Base-by-base conservation (phyloP, 208 protist species). In the Trypanosoma lewisi region DNA sequence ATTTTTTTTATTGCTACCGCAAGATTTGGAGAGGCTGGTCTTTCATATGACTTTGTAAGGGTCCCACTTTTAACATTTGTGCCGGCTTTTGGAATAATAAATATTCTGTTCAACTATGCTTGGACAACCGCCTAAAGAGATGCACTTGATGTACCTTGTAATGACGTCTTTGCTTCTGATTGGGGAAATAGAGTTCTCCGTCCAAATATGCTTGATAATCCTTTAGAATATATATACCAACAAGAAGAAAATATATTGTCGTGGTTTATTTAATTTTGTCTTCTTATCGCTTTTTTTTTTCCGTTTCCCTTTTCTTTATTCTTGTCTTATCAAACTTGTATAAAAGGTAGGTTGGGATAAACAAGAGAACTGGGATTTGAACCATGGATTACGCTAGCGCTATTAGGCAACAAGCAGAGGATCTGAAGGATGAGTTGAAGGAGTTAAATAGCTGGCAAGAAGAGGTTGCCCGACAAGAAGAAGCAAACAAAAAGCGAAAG, bases 371-470 rank as follows among this genome's bases (percentile, higher is more conserved):
- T 9, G 9, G 42, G 4, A 50, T 14, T 30, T 37, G 16, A n/a
- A 47, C 16, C 63, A 71, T 73, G 70, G 63, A 77, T 61, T 57
- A 72, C 37, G 67, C 59, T 17, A 74, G 83, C 44, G 70, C 78
- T 28, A 93, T 96, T 57, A 78, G 77, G 53, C 86, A 91, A 56
- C 86, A 94, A 70, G 80, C 86, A 1, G 87, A 95, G 23, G 88
- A 96, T 68, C 70, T 94, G n/a, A 71, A 85, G 4, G 84, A 95
- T 39, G 88, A 93, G 74, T 67, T 94, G 41, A 94, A 89, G 51
- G 85, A 91, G 11, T 66, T 94, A 30, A 77, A 88, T 50, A 59
- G 78, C 63, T 95, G 89, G 89, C 80, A 95, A 57, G 78, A 91
- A 9, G 68, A 82, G 33, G 65, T 94, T 49, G 54, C 56, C 6